Base-by-base conservation (phyloP, 371 early-diverging fungal species). In the Mortierella sp. region DNA sequence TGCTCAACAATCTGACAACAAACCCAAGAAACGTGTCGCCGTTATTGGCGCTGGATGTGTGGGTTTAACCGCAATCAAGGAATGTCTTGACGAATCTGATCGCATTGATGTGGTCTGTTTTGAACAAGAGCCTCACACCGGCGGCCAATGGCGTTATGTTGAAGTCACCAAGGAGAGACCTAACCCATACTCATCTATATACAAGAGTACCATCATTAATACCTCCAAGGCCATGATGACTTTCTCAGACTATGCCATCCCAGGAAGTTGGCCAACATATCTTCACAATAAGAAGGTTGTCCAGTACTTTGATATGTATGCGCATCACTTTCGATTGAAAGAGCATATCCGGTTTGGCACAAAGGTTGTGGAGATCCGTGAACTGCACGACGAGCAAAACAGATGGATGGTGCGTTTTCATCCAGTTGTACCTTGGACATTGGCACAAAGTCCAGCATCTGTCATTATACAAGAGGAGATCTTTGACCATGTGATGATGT, bases 401-500 rank as follows among this genome's bases (percentile, higher is more conserved):
- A 74, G 84, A 2, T 89, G 89, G 89, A 67, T 79, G 63, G 79
- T 89, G 10, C 74, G 72, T 33, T 84, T 11, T n/a, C 68, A 84
- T 52, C 58, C 76, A 38, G 38, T 58, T 19, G 15, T 32, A 55
- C n/a, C 64, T 53, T 45, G 52, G 9, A 19, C n/a, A 21, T n/a
- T 22, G 4, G 19, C 21, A 52, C 22, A 19, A 21, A 19, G 19
- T 10, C 13, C 55, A 55, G 28, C 22, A 55, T 32, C 73, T 60
- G 61, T 62, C 55, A 24, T 11, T 8, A 28, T 74, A 58, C 50
- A 77, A 22, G 85, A 83, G 50, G 87, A 86, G 61, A 63, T 70
- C 24, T 89, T 89, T 83, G 86, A 88, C 68, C 84, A 82, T 69
- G 86, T 89, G 8, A 85, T 89, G 75, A 83, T 89, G 57, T 87